phyloP scores from a whole-genome alignment of 306 rosid species.

The Cotoneaster glaucophyllus region DNA sequence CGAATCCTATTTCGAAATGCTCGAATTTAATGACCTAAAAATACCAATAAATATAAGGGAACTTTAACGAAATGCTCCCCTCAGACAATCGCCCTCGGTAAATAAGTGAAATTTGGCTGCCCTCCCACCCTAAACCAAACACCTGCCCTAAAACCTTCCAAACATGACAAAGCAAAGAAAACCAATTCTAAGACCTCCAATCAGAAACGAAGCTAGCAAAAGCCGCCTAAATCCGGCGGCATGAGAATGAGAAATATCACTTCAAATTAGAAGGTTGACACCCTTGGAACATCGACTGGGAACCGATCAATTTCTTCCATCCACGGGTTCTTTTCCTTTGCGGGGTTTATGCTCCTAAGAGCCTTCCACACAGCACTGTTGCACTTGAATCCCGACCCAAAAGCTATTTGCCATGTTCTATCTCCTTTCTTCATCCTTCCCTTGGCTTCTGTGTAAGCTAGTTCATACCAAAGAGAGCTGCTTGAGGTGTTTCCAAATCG shows the following conservation, averaged over 20 bases:
- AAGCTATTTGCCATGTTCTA: conserved; percentile 92
- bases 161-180: conserved; percentile 15
- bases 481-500: conserved; percentile 90
- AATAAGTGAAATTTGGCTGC: conserved; percentile 5
- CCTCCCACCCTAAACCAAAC: conserved; percentile 5
- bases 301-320: conserved; percentile 63
- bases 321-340: conserved; percentile 78
- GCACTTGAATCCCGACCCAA: conserved; percentile 88
- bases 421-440: conserved; percentile 86
- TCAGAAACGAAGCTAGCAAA: conserved; percentile 5
- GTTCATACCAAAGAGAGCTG: conserved; percentile 88
- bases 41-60: background rate
- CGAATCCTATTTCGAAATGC: background rate
- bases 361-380: conserved; percentile 97
- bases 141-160: conserved; percentile 17
- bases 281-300: conserved; percentile 74
- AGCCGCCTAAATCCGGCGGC: conserved; percentile 24
- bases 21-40: background rate
- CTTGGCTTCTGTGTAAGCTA: conserved; percentile 84
- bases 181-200: conserved; percentile 13
- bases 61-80: no score
- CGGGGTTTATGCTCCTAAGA: conserved; percentile 59
- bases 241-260: background rate
- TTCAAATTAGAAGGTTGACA: conserved; percentile 38
- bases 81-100: background rate